Percentiles rank a stretch among this genome's conserved stretches.
Evolutionary conservation across 2,329 filamentous ascomycete genomes (phyloP).

Genomic region (Aspergillus aculeatus): DNA sequence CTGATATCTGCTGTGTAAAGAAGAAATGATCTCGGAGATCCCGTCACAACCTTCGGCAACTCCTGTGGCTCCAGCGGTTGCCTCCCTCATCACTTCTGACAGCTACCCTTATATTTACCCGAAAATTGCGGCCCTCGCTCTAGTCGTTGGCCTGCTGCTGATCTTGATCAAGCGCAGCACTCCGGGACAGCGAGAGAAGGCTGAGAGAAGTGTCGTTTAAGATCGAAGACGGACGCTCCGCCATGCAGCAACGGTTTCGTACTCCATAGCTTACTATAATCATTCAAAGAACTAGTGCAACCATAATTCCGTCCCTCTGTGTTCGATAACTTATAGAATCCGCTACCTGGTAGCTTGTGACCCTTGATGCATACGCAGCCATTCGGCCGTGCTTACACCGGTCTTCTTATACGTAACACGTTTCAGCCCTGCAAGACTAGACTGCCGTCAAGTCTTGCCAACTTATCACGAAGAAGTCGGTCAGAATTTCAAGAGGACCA

Average conservation of each 20-base stretch:
- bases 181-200: conserved; percentile 11
- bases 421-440: neutral
- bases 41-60: conserved; percentile 11
- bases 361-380: neutral
- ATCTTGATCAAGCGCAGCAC: conserved; percentile 15
- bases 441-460: neutral
- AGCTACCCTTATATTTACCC: conserved; percentile 14
- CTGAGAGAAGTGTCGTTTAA: conserved; percentile 21
- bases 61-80: conserved; percentile 8
- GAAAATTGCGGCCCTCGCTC: conserved; percentile 19
- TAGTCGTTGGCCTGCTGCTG: conserved; percentile 21
- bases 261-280: neutral
- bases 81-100: conserved; percentile 8
- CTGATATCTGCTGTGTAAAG: conserved; percentile 31
- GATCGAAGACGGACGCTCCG: neutral
- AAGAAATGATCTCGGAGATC: conserved; percentile 21
- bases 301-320: neutral
- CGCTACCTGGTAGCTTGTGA: neutral
- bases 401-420: neutral
- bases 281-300: neutral
- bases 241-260: neutral
- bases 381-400: neutral
- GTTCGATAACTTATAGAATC: neutral
- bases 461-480: neutral
- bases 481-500: neutral